Percentiles rank a stretch among this genome's conserved stretches.
Evolutionary conservation across 441 rosid species (phyloP).

Genomic region (Erodium chrysanthum): DNA sequence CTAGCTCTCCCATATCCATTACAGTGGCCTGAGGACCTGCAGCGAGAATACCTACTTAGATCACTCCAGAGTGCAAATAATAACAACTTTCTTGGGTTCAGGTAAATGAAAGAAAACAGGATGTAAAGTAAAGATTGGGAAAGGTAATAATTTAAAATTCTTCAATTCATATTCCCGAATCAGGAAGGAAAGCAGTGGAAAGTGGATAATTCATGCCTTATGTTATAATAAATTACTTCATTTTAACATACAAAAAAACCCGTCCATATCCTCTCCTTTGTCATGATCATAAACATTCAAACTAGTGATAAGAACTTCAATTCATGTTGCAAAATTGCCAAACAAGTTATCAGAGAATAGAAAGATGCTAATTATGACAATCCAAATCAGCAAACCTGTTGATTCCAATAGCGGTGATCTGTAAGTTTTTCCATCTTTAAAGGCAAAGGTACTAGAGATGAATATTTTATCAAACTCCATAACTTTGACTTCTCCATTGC

Average conservation of each 20-base stretch:
- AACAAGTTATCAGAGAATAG: too few relatives aligned
- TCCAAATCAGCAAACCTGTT: slow-evolving; percentile 30
- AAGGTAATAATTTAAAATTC: neutral
- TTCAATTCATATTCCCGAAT: neutral
- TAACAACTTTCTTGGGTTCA: neutral
- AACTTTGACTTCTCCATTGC: slow-evolving; percentile 28
- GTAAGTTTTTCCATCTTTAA: slow-evolving; percentile 41
- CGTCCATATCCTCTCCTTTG: neutral
- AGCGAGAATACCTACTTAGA: slow-evolving; percentile 15
- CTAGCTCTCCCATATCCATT: slow-evolving; percentile 43
- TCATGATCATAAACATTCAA: neutral
- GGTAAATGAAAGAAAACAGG: too few relatives aligned
- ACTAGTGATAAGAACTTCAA: neutral
- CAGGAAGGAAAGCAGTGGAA: neutral
- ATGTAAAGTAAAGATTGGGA: too few relatives aligned
- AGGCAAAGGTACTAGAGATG: slow-evolving; percentile 49
- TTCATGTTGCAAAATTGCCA: neutral
- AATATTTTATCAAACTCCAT: slow-evolving; percentile 54
- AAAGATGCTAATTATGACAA: neutral
- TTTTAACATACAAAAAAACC: neutral
- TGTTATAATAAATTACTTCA: neutral
- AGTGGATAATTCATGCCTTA: neutral
- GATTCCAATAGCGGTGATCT: slow-evolving; percentile 30
- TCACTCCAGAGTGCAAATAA: neutral
- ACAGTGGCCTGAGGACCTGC: slow-evolving; percentile 38